Evolutionary conservation across 768 basidiomycete genomes (phyloP), one percentile per base, ranked within the genome.

Genomic region (Calocera cornea): DNA sequence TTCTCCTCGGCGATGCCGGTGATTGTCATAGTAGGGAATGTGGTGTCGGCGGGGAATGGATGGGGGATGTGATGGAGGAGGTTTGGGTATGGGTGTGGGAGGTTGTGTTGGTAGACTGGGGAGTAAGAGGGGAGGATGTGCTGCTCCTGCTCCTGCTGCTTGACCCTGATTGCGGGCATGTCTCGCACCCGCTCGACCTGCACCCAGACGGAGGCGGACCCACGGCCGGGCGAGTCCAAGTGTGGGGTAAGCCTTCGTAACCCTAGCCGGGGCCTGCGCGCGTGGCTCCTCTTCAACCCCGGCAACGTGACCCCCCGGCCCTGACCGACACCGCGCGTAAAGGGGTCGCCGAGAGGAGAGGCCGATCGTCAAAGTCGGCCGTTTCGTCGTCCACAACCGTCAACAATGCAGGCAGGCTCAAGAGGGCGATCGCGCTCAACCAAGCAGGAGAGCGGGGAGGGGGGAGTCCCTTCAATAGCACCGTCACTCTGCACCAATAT

Each of bases 1-100:
- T 66, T 69, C 33, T 64, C 68, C 27, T 69, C 68, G 11, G 29
- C 8, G 24, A 24, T 5, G 19, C 44, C 24, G 16, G 44, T 47
- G 5, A 47, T 17, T 12, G 50, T 44, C 66, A 63, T 60, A n/a
- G 7, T 33, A 12, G 66, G 19, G 11, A 31, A 36, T 12, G 22
- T 29, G 40, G 19, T 34, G 44, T n/a, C 33, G 8, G 65, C 17
- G 17, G 2, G 60, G 65, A 47, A 66, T n/a, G 41, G 7, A 16
- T 29, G 19, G 41, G 19, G 33, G n/a, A n/a, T n/a, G 7, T 44
- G 44, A 8, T 16, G 40, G n/a, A 33, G 27, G 14, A 64, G 66
- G 8, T 34, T 47, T 38, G 36, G 36, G 36, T 38, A 38, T 5
- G 36, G 7, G 36, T 5, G 36, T 5, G 36, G 36, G 36, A 38